phyloP scores from a whole-genome alignment of 495 filamentous ascomycete species.

The Thozetella sp. region DNA sequence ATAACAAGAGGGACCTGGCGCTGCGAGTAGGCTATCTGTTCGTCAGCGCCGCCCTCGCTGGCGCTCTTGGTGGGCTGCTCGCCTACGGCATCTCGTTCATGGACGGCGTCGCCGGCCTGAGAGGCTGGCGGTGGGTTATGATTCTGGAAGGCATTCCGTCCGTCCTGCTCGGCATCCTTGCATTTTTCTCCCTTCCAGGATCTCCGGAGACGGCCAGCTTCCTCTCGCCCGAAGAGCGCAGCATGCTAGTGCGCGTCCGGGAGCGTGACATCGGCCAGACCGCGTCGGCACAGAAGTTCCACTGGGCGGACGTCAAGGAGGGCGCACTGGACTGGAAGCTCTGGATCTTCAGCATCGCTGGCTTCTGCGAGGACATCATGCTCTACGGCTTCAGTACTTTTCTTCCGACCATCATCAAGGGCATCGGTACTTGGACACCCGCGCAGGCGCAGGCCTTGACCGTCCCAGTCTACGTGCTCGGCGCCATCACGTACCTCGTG shows the following conservation, averaged over 20 bases:
- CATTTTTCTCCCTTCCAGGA: slow-evolving; percentile 68
- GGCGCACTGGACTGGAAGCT: slow-evolving; percentile 64
- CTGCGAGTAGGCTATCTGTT: slow-evolving; percentile 77
- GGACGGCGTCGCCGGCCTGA: slow-evolving; percentile 64
- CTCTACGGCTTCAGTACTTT: slow-evolving; percentile 79
- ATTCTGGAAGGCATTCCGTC: slow-evolving; percentile 77
- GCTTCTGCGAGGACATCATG: slow-evolving; percentile 74
- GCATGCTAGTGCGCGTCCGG: slow-evolving; percentile 43
- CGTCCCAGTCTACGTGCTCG: slow-evolving; percentile 74
- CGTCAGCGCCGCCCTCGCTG: slow-evolving; percentile 73
- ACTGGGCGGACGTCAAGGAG: slow-evolving; percentile 45
- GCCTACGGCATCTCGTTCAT: slow-evolving; percentile 75
- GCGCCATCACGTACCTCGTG: slow-evolving; percentile 65
- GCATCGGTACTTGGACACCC: slow-evolving; percentile 61
- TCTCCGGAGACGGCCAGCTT: slow-evolving; percentile 64
- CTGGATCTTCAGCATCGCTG: slow-evolving; percentile 65
- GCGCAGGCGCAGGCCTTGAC: slow-evolving; percentile 74
- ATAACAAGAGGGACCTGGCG: slow-evolving; percentile 72
- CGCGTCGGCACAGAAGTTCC: slow-evolving; percentile 59
- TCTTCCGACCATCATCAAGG: slow-evolving; percentile 76
- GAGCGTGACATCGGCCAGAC: slow-evolving; percentile 60
- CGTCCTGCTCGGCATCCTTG: slow-evolving; percentile 59
- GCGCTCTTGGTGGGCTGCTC: slow-evolving; percentile 74
- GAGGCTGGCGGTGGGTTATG: slow-evolving; percentile 67
- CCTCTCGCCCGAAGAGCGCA: slow-evolving; percentile 61